Conservation (phyloP, 441 rosid species). For the Euphorbia celastroides region DNA sequence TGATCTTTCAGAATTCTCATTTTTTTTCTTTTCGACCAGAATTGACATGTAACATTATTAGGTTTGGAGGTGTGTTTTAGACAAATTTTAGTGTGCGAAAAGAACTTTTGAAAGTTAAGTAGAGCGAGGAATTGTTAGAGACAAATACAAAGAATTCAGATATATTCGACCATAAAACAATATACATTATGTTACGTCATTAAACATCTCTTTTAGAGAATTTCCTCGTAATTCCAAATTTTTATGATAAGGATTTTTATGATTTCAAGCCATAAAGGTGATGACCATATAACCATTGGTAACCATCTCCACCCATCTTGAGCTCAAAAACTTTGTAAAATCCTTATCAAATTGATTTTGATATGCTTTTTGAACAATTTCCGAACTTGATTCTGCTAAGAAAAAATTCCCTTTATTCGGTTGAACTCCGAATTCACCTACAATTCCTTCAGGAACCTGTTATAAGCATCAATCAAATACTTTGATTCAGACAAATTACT, state of each 20-base stretch:
- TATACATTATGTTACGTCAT: not conserved
- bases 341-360: not conserved
- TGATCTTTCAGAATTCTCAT: slow-evolving; percentile 1
- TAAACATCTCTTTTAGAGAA: not conserved
- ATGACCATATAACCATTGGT: not conserved
- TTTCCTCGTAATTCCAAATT: not conserved
- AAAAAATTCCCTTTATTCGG: not conserved
- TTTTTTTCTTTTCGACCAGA: too few relatives aligned
- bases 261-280: not conserved
- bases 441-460: not conserved
- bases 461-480: too few relatives aligned
- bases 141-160: too few relatives aligned
- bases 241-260: not conserved
- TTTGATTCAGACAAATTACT: not conserved
- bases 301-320: not conserved
- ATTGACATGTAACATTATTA: too few relatives aligned
- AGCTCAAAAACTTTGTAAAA: not conserved
- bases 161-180: too few relatives aligned
- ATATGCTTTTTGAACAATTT: not conserved
- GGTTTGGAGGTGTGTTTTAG: too few relatives aligned
- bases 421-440: not conserved
- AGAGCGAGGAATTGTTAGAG: too few relatives aligned
- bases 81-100: too few relatives aligned
- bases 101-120: too few relatives aligned
- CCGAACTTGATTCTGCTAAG: not conserved